Conservation (phyloP, 257 asterid genomes). For the Perilla frutescens region DNA sequence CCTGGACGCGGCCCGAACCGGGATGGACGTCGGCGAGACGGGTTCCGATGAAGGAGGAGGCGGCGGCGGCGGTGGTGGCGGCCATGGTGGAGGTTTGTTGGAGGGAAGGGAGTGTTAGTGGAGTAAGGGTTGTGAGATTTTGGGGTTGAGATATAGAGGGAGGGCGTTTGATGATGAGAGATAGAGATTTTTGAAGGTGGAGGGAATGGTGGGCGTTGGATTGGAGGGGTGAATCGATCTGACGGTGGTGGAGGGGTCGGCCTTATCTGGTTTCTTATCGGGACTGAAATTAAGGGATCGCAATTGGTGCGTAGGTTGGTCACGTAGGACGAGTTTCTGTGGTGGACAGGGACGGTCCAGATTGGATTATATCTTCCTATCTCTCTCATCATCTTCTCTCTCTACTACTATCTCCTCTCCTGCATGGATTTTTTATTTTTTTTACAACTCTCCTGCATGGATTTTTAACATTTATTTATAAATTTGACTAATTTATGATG, state of each 20-base stretch:
- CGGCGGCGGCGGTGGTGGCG: slow-evolving; percentile 67
- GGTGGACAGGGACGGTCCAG: slow-evolving; percentile 27
- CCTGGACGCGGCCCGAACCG: slow-evolving; percentile 67
- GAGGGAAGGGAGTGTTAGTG: slow-evolving; percentile 16
- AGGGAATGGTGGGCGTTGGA: slow-evolving; percentile 56
- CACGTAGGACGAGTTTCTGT: slow-evolving; percentile 48
- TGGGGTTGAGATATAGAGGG: slow-evolving; percentile 53
- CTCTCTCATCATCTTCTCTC: no score
- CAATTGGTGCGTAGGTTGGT: slow-evolving; percentile 37
- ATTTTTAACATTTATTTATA: no score
- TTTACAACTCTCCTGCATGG: no score
- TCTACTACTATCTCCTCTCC: no score
- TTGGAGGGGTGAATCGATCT: slow-evolving; percentile 49
- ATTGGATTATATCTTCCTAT: slow-evolving; percentile 16
- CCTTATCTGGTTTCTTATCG: slow-evolving; percentile 85
- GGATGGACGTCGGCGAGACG: slow-evolving; percentile 67
- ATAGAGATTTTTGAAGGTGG: slow-evolving; percentile 46
- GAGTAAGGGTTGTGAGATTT: background rate
- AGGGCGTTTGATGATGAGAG: slow-evolving; percentile 30
- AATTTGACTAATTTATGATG: no score
- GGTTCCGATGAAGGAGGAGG: slow-evolving; percentile 81
- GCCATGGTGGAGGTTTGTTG: slow-evolving; percentile 40
- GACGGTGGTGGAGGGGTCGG: slow-evolving; percentile 45
- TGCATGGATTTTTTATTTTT: no score
- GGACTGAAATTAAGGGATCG: slow-evolving; percentile 41